Base-by-base conservation (phyloP, 495 filamentous ascomycete species). In the Penicillium taxi region DNA sequence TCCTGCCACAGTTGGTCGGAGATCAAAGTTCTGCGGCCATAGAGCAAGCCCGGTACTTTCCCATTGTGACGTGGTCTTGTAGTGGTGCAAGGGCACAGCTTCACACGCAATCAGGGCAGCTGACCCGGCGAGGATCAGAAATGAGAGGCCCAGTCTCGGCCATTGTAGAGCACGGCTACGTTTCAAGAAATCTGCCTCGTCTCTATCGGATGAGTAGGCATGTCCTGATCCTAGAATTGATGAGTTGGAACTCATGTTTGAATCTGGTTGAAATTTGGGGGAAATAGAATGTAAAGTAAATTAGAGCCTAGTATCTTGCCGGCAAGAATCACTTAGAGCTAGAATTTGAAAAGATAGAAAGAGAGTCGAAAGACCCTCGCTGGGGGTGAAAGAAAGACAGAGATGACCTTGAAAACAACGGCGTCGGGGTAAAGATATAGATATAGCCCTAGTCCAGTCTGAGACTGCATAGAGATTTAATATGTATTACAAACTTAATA, bases 21-120 rank as follows among this genome's bases (percentile, higher is more conserved):
- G 17, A 37, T 74, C 70, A 26, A 74, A 50, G 32, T 70, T 66
- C 37, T 62, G 32, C 6, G 71, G 71, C 71, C 71, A 75, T 2
- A 75, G 52, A 4, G 60, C 63, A 7, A 75, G 56, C 27, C 66
- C 55, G 25, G 59, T 47, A 27, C 48, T 50, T 9, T 48, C 55
- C 40, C 55, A 62, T 19, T 54, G 27, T 16, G 51, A 51, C 2
- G 70, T 72, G 15, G 27, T 32, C 12, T 54, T 52, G 33, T 73
- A 72, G 31, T 66, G 56, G 1, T 48, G 56, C 16, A 69, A 46
- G 19, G 68, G 61, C 4, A 56, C 53, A 4, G 53, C 64, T 26
- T 66, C 62, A 39, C 66, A 70, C 13, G 48, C 58, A 12, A 72
- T 56, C 32, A 66, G 41, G 2, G 66, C 56, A 12, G 68, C 42